Evolutionary conservation across 2,329 filamentous ascomycete genomes (phyloP).

Genomic region (Aspergillus terreus): DNA sequence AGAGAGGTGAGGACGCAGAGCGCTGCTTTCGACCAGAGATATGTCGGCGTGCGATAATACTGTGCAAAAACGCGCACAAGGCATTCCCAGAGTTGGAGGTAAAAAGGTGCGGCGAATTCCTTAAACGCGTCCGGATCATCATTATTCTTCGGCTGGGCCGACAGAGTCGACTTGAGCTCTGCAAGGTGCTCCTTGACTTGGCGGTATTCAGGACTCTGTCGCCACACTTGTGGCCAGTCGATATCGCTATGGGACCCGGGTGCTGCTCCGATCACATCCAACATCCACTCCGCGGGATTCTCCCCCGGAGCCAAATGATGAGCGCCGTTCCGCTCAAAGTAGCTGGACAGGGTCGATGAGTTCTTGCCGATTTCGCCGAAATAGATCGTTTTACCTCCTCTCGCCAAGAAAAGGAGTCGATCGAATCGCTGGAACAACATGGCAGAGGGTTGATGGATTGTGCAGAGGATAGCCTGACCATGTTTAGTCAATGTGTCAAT

Average conservation of each 20-base stretch:
- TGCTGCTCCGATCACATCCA: neutral
- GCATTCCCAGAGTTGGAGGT: conserved; percentile 60
- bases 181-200: conserved; percentile 55
- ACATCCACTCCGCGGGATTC: conserved; percentile 2
- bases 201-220: conserved; percentile 50
- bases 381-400: conserved; percentile 1
- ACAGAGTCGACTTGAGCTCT: conserved; percentile 14
- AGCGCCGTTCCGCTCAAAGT: neutral
- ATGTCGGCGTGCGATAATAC: conserved; percentile 79
- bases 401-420: neutral
- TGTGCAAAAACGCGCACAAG: conserved; percentile 72
- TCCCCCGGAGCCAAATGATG: neutral
- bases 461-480: conserved; percentile 2
- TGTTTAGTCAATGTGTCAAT: neutral
- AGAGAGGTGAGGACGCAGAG: conserved; percentile 57
- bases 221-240: conserved; percentile 61
- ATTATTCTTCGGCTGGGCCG: conserved; percentile 29
- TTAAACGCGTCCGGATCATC: conserved; percentile 53
- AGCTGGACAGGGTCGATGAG: neutral
- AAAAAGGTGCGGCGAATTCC: conserved; percentile 73
- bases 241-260: conserved; percentile 42
- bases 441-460: conserved; percentile 1
- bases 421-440: conserved; percentile 3
- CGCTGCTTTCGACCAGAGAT: conserved; percentile 73
- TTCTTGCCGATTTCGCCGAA: neutral